Base-by-base conservation (phyloP, 2,329 filamentous ascomycete genomes). In the Talaromyces marneffei region DNA sequence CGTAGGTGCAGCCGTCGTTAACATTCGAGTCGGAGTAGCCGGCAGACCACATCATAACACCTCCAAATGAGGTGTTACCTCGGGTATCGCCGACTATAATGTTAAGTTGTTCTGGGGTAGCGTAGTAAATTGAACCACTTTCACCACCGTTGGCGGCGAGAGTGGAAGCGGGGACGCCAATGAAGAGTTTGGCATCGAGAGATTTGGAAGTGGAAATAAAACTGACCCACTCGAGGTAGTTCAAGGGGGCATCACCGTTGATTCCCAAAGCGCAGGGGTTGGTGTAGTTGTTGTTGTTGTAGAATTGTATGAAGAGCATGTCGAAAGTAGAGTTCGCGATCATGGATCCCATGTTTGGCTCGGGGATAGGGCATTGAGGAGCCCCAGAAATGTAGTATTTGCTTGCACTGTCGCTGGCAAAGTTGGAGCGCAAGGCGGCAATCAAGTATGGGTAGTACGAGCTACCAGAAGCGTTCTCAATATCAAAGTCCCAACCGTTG, bases 41-140 rank as follows among this genome's bases (percentile, higher is more conserved):
- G 2, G 82, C 80, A 57, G 85, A 82, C 81, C 82, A 86, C 4
- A 86, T 68, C 83, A 85, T 86, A 31, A 85, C 74, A 72, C 84
- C 84, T 40, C 82, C 84, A 64, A 86, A 86, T 1, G 70, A 72
- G 23, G 73, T 63, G 1, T 74, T 71, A n/a, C 68, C 68, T 63
- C 75, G 75, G 60, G 78, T 80, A 37, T 70, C 67, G 12, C 72
- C 66, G 25, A 85, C 70, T 57, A 85, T 65, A 2, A 68, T 66
- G 57, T 78, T 70, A 2, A 78, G 81, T 62, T 84, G 76, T 0
- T 66, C 62, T 0, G 80, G 79, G 1, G 68, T 71, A 10, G 85
- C 69, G 67, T 85, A 85, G 65, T 76, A 77, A 14, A 55, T 33
- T 18, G 33, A 31, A n/a, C 57, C 61, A 20, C 37, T 3, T 3